These are phyloP conservation scores for Atractiella rhizophila DNA, from an alignment of 768 basidiomycete genomes.

Conservation along the genomic window DNA sequence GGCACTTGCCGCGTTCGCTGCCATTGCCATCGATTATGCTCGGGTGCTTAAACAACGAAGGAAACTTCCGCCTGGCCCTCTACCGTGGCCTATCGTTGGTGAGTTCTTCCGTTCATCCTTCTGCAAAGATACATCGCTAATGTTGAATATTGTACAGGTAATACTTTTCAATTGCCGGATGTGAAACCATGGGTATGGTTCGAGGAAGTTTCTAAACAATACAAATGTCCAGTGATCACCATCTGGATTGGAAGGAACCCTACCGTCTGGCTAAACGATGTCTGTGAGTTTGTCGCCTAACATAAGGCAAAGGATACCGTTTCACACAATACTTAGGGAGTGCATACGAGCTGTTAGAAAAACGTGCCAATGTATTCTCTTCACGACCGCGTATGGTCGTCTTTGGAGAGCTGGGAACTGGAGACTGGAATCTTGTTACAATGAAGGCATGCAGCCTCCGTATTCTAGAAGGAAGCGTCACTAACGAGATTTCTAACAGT, in stretches of 20 bases:
- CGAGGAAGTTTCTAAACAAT: not conserved
- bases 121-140: no score
- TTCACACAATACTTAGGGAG: no score
- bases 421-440: not conserved
- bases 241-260: not conserved
- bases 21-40: no score
- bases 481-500: not conserved
- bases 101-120: no score
- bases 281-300: no score
- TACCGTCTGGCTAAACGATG: conserved; percentile 4
- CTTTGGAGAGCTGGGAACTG: conserved; percentile 8
- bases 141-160: no score
- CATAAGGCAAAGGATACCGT: no score
- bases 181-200: not conserved
- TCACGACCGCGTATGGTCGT: conserved; percentile 8
- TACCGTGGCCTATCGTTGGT: no score
- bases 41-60: no score
- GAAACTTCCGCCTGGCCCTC: no score
- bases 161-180: not conserved
- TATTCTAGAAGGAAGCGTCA: not conserved
- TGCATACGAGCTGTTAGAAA: conserved; percentile 13
- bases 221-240: not conserved
- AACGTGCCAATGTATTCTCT: conserved; percentile 10
- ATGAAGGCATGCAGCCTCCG: not conserved
- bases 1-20: no score